Evolutionary conservation across 139 green algal species (phyloP).

Genomic region (Pleodorina starrii): DNA sequence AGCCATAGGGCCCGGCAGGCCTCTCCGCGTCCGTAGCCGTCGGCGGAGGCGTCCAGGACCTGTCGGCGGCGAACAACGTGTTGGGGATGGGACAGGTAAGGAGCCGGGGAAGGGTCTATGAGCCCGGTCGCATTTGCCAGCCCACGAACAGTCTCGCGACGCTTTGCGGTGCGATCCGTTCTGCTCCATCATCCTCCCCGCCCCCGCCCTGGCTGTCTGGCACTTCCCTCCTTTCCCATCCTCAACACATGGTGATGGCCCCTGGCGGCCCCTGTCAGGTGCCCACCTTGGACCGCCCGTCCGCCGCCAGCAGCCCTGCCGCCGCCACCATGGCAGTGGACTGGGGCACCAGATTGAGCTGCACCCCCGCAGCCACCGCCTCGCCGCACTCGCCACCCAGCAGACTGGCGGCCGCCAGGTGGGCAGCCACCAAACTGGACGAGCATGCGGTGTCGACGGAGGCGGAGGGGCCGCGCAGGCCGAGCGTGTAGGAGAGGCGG

Average conservation of each 20-base stretch:
- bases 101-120: too few relatives aligned
- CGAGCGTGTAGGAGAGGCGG: constrained; percentile 76
- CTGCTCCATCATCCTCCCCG: too few relatives aligned
- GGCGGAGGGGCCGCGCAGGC: constrained; percentile 73
- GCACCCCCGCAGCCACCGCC: constrained; percentile 67
- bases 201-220: too few relatives aligned
- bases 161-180: too few relatives aligned
- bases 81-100: too few relatives aligned
- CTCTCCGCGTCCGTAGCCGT: constrained; percentile 82
- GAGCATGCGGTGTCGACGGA: constrained; percentile 88
- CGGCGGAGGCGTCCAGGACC: constrained; percentile 75
- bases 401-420: constrained; percentile 70
- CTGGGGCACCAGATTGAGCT: constrained; percentile 61
- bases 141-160: too few relatives aligned
- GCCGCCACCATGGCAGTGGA: constrained; percentile 69
- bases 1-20: constrained; percentile 67
- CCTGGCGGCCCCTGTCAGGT: too few relatives aligned
- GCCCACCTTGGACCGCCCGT: constrained; percentile 78
- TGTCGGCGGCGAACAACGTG: not conserved
- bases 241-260: too few relatives aligned
- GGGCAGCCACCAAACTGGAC: constrained; percentile 82
- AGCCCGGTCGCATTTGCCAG: too few relatives aligned
- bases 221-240: too few relatives aligned
- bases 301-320: constrained; percentile 74
- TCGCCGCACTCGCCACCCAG: constrained; percentile 39